A percentile compares a stretch with the other conserved stretches of the same genome.
These are phyloP conservation scores for Yarrowia divulgata DNA, from an alignment of 805 yeast genomes.

Conservation along the genomic window DNA sequence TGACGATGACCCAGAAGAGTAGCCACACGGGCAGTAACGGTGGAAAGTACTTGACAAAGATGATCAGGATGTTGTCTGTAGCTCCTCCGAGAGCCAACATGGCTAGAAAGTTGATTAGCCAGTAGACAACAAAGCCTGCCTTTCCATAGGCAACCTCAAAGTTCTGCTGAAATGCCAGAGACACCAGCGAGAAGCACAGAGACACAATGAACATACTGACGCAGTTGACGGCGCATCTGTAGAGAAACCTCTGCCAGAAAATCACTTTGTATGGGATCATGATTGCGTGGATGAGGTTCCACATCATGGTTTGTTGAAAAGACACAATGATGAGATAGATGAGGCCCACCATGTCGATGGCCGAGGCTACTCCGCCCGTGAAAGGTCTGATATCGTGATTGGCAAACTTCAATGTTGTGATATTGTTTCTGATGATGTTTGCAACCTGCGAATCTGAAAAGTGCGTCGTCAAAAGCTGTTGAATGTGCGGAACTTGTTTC, in stretches of 20 bases:
- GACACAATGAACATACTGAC: slow-evolving; percentile 56
- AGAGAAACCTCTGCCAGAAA: slow-evolving; percentile 23
- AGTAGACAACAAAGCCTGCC: slow-evolving; percentile 74
- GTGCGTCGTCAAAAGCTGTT: neutral
- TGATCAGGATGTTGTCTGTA: slow-evolving; percentile 67
- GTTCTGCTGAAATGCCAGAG: slow-evolving; percentile 72
- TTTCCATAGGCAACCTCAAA: slow-evolving; percentile 65
- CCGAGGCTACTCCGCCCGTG: slow-evolving; percentile 50
- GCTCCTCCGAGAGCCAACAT: slow-evolving; percentile 81
- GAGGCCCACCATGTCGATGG: slow-evolving; percentile 60
- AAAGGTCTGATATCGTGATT: slow-evolving; percentile 40
- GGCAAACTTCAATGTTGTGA: slow-evolving; percentile 1
- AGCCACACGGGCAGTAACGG: slow-evolving; percentile 76
- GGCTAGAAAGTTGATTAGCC: slow-evolving; percentile 72
- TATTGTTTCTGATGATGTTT: slow-evolving; percentile 11
- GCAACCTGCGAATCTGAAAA: neutral
- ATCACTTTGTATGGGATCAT: slow-evolving; percentile 7
- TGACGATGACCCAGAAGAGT: slow-evolving; percentile 70
- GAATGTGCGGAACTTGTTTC: slow-evolving; percentile 5
- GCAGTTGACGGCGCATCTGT: slow-evolving; percentile 1
- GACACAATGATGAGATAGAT: slow-evolving; percentile 75
- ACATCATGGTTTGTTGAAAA: slow-evolving; percentile 65
- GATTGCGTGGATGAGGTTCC: slow-evolving; percentile 39
- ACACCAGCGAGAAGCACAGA: slow-evolving; percentile 63
- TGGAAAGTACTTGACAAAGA: slow-evolving; percentile 62